Base-by-base conservation (phyloP, 1,284 basidiomycete species). In the Sphaerobolus stellatus region DNA sequence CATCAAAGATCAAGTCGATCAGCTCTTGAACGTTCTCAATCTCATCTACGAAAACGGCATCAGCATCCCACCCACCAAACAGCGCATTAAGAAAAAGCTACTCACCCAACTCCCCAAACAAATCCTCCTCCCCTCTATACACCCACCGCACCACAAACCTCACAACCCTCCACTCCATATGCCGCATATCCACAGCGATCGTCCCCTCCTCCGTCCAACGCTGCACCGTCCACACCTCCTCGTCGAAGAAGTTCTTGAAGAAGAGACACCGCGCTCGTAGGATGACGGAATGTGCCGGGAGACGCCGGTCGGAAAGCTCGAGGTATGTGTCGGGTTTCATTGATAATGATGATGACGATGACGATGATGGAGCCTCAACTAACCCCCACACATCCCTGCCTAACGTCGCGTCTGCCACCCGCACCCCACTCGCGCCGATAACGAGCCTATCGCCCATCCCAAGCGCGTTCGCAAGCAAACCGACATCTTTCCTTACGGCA, bases 1-100 rank as follows among this genome's bases (percentile, higher is more conserved):
- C 86, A 38, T 90, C 84, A 59, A 96, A 93, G 66, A 94, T 80
- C 62, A 95, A 92, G 60, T 95, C 91, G 56, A 98, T 70, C 47
- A 92, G 78, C 44, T 90, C 84, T 59, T 98, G 93, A 9, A 86
- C 71, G 0, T 81, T 83, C 33, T 80, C 70, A 27, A 85, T 67
- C 59, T 79, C 87, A 57, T 88, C 89, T 89, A 62, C 16, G 38
- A 5, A 33, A 6, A 22, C 28, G 48, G 24, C 18, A 20, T 50
- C n/a, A 50, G 20, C n/a, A n/a, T n/a, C n/a, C n/a, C n/a, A n/a
- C n/a, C n/a, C n/a, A n/a, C n/a, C n/a, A n/a, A n/a, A 24, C 2
- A 54, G 31, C 11, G 16, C 45, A n/a, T 30, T 24, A 29, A 56
- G 27, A 48, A 18, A 6, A 30, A 14, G 8, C 24, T 4, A 75